phyloP scores from a whole-genome alignment of 208 protist species.

The Crithidia sp. region DNA sequence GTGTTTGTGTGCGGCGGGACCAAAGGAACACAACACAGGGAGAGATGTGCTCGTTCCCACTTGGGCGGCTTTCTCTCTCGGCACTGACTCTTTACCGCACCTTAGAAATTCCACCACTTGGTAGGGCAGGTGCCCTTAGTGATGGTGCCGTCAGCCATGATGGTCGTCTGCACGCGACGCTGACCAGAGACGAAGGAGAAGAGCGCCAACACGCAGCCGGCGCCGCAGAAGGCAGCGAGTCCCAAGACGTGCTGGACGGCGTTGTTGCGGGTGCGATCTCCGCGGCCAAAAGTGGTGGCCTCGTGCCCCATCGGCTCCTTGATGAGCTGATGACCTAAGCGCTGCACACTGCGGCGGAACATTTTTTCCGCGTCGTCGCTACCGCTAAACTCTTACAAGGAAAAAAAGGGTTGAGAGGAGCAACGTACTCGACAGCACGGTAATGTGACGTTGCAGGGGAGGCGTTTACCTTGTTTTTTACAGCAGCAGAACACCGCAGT shows the following conservation, averaged over 20 bases:
- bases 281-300: slow-evolving; percentile 82
- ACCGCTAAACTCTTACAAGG: not conserved
- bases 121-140: slow-evolving; percentile 66
- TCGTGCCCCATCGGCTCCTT: slow-evolving; percentile 91
- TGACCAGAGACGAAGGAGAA: slow-evolving; percentile 65
- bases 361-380: slow-evolving; percentile 29
- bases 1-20: too few species aligned
- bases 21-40: too few species aligned
- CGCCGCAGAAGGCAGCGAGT: slow-evolving; percentile 45
- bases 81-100: not conserved
- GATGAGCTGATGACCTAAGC: slow-evolving; percentile 84
- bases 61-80: not conserved
- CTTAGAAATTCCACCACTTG: slow-evolving; percentile 84
- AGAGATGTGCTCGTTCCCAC: too few species aligned
- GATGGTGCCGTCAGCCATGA: slow-evolving; percentile 68
- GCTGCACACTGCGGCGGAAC: slow-evolving; percentile 58
- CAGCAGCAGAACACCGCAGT: too few species aligned
- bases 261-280: slow-evolving; percentile 60
- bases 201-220: slow-evolving; percentile 63
- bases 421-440: slow-evolving; percentile 6
- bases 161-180: slow-evolving; percentile 55
- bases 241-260: slow-evolving; percentile 66
- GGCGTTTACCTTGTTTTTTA: too few species aligned
- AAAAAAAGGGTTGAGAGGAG: not conserved
- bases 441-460: too few species aligned